Conservation (phyloP, 352 stramenopile genomes). For the Pythium sukuiense region DNA sequence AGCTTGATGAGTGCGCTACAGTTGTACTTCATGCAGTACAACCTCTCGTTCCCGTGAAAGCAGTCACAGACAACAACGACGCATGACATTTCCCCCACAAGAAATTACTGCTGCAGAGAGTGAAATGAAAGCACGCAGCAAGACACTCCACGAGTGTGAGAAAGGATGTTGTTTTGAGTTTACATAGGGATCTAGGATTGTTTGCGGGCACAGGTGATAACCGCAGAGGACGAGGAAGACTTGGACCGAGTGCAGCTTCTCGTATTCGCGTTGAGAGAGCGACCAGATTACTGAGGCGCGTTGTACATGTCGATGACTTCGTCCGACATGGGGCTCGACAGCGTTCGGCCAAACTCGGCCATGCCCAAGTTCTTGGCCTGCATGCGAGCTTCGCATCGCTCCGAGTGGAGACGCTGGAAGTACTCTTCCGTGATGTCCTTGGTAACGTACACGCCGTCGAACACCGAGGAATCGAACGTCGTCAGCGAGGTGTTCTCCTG, state of each 20-base stretch:
- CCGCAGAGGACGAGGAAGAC: conserved; percentile 12
- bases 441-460: conserved; percentile 97
- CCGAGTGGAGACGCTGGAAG: conserved; percentile 76
- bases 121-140: conserved; percentile 3
- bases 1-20: conserved; percentile 38
- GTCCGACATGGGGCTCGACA: conserved; percentile 77
- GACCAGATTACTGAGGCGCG: conserved; percentile 61
- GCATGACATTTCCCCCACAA: not conserved
- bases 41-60: conserved; percentile 61
- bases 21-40: conserved; percentile 67
- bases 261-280: not conserved
- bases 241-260: not conserved
- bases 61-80: not conserved
- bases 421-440: conserved; percentile 88
- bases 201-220: conserved; percentile 31
- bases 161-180: conserved; percentile 24
- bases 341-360: conserved; percentile 70
- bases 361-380: conserved; percentile 84
- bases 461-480: conserved; percentile 96
- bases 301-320: conserved; percentile 91
- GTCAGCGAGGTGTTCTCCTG: conserved; percentile 70
- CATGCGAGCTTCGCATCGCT: conserved; percentile 83
- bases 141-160: not conserved
- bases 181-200: conserved; percentile 35
- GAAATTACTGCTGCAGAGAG: not conserved